Evolutionary conservation across 305 asterid genomes (phyloP), one percentile per base, ranked within the genome.

Genomic region (Rubia tinctorum): DNA sequence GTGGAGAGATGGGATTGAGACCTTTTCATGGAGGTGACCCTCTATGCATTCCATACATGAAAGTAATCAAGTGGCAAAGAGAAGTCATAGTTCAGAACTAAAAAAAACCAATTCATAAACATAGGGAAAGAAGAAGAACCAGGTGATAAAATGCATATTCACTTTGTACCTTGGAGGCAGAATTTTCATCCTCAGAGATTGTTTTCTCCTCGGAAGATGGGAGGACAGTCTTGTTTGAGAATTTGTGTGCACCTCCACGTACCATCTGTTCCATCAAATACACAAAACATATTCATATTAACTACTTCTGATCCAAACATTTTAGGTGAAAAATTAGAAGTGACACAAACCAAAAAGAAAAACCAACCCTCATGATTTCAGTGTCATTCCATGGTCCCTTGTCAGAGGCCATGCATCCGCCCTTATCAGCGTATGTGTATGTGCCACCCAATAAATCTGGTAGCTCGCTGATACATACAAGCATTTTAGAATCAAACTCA

Each of bases 361-460:
- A 71, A 63, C 69, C 66, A 69, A 93, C 98, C 99, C 90, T 95
- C 95, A 95, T 88, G 72, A 88, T 85, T 6, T 91, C 97, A 30
- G 89, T 77, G 75, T 95, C 95, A 60, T 95, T 89, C 99, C 99
- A 95, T 47, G 99, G 98, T 34, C 98, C 99, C 85, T 84, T 95
- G 83, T 95, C 99, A 0, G 98, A 91, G 69, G 80, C 78, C 97
- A 91, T 84, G 66, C 99, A 95, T 34, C 98, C 97, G 14, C 98
- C 99, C 72, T 81, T 87, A 30, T 88, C 97, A 59, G 80, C 86
- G 55, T 98, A 95, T 55, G 94, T 89, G 87, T 98, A 95, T 37
- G 93, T 88, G 25, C 99, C 99, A 1, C 99, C 98, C 86, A 95
- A 86, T 84, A 91, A 91, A 43, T 93, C 98, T 20, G 98, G 99